Evolutionary conservation across 129 eudicot genomes (phyloP).

Genomic region (Daucus carota): DH1_v3.0 NC_030386.2:30144001-30144500

Average conservation of each 20-base stretch:
- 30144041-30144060: not conserved
- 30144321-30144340: not conserved
- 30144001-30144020: not conserved
- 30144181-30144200: not conserved
- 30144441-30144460: not conserved
- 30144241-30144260: not conserved
- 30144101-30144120: too few relatives aligned
- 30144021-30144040: not conserved
- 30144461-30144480: not conserved
- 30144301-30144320: not conserved
- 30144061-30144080: not conserved
- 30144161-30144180: not conserved
- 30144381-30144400: not conserved
- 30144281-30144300: constrained; percentile 4
- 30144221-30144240: not conserved
- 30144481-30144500: not conserved
- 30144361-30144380: not conserved
- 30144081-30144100: not conserved
- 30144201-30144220: not conserved
- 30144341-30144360: not conserved
- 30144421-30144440: not conserved
- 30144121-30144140: not conserved
- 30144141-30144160: not conserved
- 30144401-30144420: constrained; percentile 6
- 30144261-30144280: not conserved